Percentiles rank a stretch among this genome's conserved stretches.
Conservation (phyloP, 495 filamentous ascomycete genomes). For the Penicillium alfredii region DNA sequence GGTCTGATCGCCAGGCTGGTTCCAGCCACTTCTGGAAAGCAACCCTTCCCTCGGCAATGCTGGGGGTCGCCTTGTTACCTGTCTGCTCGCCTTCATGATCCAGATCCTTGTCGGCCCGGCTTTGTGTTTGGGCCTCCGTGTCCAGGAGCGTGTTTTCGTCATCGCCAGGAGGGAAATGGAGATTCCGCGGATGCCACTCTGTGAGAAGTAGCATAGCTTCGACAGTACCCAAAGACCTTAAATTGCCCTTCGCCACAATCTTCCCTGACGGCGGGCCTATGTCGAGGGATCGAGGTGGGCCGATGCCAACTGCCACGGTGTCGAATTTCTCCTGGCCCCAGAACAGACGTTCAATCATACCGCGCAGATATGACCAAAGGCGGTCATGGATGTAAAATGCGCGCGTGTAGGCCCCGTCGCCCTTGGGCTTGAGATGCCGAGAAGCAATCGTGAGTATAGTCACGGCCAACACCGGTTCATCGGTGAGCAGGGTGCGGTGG, state of each 20-base stretch:
- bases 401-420: constrained; percentile 75
- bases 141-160: constrained; percentile 58
- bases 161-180: constrained; percentile 92
- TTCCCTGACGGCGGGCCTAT: constrained; percentile 52
- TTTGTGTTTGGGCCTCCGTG: constrained; percentile 40
- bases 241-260: constrained; percentile 57
- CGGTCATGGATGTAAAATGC: constrained; percentile 90
- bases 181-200: constrained; percentile 91
- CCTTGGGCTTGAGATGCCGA: constrained; percentile 69
- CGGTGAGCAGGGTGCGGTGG: constrained; percentile 70
- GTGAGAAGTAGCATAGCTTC: constrained; percentile 90
- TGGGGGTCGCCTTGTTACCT: constrained; percentile 29
- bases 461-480: constrained; percentile 87
- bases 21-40: constrained; percentile 93
- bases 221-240: constrained; percentile 86
- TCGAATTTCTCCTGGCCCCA: constrained; percentile 96
- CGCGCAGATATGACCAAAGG: constrained; percentile 89
- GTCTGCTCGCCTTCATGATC: constrained; percentile 33
- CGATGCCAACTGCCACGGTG: constrained; percentile 76
- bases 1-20: constrained; percentile 91
- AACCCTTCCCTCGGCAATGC: constrained; percentile 50
- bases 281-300: constrained; percentile 55
- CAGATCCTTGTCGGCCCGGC: constrained; percentile 27
- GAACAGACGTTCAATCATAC: constrained; percentile 89
- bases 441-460: constrained; percentile 88